Percentiles rank a stretch among this genome's conserved stretches.
Evolutionary conservation across 2,329 filamentous ascomycete genomes (phyloP).

Genomic region (Neonectria punicea): DNA sequence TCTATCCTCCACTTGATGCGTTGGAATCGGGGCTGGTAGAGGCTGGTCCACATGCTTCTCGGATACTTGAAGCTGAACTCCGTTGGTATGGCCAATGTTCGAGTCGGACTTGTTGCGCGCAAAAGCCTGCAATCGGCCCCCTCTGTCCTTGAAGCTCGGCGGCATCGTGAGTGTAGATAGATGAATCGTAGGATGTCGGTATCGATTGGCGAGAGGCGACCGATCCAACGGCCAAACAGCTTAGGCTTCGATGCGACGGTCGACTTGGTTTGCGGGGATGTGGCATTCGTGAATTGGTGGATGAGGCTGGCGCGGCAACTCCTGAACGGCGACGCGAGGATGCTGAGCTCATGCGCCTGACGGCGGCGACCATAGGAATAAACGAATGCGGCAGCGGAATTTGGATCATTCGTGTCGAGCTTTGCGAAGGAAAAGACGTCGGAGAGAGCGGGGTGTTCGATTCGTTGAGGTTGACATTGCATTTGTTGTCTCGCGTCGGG

Average conservation of each 20-base stretch:
- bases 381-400: not conserved
- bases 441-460: constrained; percentile 1
- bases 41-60: constrained; percentile 35
- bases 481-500: constrained; percentile 18
- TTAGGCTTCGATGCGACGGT: constrained; percentile 20
- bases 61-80: constrained; percentile 31
- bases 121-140: constrained; percentile 46
- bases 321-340: constrained; percentile 19
- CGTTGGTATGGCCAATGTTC: constrained; percentile 33
- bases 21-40: constrained; percentile 28
- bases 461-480: constrained; percentile 25
- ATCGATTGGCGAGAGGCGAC: constrained; percentile 9
- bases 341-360: not conserved
- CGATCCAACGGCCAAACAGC: constrained; percentile 16
- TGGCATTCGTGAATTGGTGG: constrained; percentile 27
- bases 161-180: constrained; percentile 39
- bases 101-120: constrained; percentile 42
- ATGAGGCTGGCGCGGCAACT: constrained; percentile 13
- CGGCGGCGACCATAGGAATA: not conserved
- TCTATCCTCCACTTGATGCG: constrained; percentile 47
- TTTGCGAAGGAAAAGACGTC: not conserved
- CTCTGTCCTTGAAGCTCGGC: constrained; percentile 45
- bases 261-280: constrained; percentile 24
- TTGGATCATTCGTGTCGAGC: not conserved
- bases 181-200: not conserved